Conservation (phyloP, 169 alveolate genomes). For the Plasmodium inui region DNA sequence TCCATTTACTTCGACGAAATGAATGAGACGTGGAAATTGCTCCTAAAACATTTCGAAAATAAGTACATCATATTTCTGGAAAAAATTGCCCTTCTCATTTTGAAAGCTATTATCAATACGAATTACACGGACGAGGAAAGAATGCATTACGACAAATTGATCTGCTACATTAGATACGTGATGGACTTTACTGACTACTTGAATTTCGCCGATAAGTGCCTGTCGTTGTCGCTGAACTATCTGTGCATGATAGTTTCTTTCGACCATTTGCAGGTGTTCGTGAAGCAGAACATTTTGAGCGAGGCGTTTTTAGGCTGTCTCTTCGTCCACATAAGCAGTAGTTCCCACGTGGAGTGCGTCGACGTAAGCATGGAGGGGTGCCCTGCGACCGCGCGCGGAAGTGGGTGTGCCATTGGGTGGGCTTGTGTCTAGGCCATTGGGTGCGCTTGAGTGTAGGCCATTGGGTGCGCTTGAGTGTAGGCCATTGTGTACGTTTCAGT, state of each 20-base stretch:
- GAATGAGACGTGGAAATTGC: constrained; percentile 56
- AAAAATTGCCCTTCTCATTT: constrained; percentile 49
- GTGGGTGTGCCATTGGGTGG: not conserved
- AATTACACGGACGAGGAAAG: constrained; percentile 48
- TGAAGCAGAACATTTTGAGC: constrained; percentile 58
- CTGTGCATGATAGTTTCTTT: constrained; percentile 47
- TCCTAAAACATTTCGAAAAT: constrained; percentile 56
- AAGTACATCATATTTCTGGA: constrained; percentile 46
- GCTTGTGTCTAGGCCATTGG: not conserved
- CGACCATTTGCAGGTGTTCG: constrained; percentile 36
- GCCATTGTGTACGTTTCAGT: too few relatives aligned
- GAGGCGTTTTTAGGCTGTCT: constrained; percentile 27
- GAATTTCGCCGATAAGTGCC: constrained; percentile 46
- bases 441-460: too few relatives aligned
- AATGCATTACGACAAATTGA: not conserved
- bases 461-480: too few relatives aligned
- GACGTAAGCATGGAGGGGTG: constrained; percentile 15
- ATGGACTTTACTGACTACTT: constrained; percentile 50
- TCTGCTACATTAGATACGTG: constrained; percentile 42
- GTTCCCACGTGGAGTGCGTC: constrained; percentile 57
- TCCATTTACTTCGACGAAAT: constrained; percentile 59
- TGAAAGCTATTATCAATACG: constrained; percentile 53
- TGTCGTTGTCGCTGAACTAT: constrained; percentile 39
- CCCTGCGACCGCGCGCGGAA: not conserved
- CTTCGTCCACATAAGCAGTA: constrained; percentile 42